Base-by-base conservation (phyloP, 2,329 filamentous ascomycete species). In the Fusarium guadeloupense region DNA sequence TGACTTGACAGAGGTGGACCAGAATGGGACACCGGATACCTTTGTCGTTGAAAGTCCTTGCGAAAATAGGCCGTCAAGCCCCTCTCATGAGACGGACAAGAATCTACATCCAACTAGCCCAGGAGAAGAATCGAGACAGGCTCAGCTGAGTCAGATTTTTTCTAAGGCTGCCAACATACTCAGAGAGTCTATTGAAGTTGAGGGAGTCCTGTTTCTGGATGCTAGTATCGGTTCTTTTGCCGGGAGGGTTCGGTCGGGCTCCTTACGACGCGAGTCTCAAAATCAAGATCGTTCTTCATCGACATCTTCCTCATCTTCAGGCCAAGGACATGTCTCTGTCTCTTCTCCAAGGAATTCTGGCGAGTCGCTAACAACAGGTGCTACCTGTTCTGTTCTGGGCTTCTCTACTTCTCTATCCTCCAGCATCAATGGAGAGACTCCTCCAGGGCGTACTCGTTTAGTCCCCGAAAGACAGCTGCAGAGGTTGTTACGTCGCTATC, bases 121-220 rank as follows among this genome's bases (percentile, higher is more conserved):
- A 10, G 54, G 25, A 8, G 54, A 59, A n/a, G 54, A 59, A 33
- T 38, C 45, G 1, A 46, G 41, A 13, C 42, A 53, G n/a, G 7
- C 4, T 14, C 35, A 42, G 25, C 8, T 38, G 16, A 38, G 35
- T n/a, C 28, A 49, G 5, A 69, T 81, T 1, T 80, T 81, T 42
- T 75, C 76, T 0, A 79, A 75, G 23, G 81, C 80, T 5, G 77
- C 80, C 19, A 77, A 77, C 21, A 70, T 82, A 7, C 69, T 83
- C 12, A 64, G 77, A 3, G 74, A 81, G 23, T 76, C 77, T 0
- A 69, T 82, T 10, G 76, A 78, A 12, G 73, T 78, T 0, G 76
- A 78, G 14, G 79, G 78, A 2, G 70, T 71, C 10, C 13, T 72
- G 0, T 71, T 71, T 68, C 71, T 74, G 10, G 71, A 75, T 13